phyloP scores from a whole-genome alignment of 2,329 filamentous ascomycete species.

The Fonsecaea pugnacius region DNA sequence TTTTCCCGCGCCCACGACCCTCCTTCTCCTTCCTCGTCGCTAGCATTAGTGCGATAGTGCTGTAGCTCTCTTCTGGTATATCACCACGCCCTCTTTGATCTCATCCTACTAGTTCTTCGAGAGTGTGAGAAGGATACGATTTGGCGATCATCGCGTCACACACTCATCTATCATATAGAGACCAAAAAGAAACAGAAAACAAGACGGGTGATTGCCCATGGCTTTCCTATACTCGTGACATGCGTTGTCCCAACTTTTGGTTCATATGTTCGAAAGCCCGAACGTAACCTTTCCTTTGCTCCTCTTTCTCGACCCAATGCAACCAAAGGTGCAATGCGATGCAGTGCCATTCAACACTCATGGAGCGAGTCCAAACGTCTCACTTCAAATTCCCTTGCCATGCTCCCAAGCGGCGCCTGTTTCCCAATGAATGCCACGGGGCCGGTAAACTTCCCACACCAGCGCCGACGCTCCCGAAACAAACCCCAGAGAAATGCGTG shows the following conservation, averaged over 20 bases:
- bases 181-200: not conserved
- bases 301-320: not conserved
- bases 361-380: not conserved
- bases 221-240: not conserved
- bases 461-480: conserved; percentile 5
- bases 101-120: no score
- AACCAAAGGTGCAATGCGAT: not conserved
- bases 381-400: not conserved
- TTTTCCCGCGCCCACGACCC: no score
- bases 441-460: not conserved
- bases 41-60: no score
- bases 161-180: not conserved
- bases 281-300: not conserved
- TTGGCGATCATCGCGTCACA: not conserved
- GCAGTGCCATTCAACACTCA: not conserved
- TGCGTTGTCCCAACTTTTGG: not conserved
- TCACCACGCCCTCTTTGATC: no score
- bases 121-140: no score
- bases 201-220: not conserved
- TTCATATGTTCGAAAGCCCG: not conserved
- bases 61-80: no score
- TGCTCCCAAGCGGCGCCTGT: not conserved
- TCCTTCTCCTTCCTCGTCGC: no score
- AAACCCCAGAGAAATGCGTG: conserved; percentile 1
- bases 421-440: not conserved